Conservation (phyloP, 2,329 filamentous ascomycete genomes). For the Fusarium sp. region DNA sequence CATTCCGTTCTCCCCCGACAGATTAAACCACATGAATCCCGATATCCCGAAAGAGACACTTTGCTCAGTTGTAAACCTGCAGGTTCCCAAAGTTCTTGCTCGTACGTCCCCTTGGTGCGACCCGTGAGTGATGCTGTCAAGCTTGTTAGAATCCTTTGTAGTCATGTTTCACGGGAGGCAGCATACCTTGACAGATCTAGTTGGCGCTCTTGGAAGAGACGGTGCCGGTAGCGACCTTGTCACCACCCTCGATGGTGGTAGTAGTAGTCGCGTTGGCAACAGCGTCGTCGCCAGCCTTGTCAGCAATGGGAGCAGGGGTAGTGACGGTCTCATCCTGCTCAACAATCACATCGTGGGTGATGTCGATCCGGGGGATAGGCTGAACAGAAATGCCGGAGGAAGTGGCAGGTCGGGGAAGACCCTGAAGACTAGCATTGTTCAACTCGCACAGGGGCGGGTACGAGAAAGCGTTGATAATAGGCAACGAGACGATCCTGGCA, state of each 20-base stretch:
- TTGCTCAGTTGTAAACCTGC: slow-evolving; percentile 8
- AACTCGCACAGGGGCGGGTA: not conserved
- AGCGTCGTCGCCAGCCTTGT: not conserved
- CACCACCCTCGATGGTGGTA: not conserved
- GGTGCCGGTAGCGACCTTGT: not conserved
- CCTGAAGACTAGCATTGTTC: not conserved
- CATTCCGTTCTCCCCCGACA: not conserved
- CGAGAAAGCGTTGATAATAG: not conserved
- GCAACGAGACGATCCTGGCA: not conserved
- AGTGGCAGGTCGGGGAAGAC: not conserved
- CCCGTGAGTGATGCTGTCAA: not conserved
- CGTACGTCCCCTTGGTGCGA: not conserved
- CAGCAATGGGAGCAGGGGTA: not conserved
- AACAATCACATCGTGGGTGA: not conserved
- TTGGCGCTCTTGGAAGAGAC: not conserved
- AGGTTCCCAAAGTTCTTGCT: slow-evolving; percentile 1
- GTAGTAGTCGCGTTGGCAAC: not conserved
- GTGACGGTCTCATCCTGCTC: not conserved
- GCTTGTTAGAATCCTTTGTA: not conserved
- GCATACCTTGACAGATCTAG: slow-evolving; percentile 3
- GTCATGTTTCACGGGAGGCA: not conserved
- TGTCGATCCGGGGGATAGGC: not conserved
- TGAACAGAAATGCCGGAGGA: not conserved
- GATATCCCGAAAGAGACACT: not conserved
- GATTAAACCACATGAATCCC: slow-evolving; percentile 8